Evolutionary conservation across 1,284 basidiomycete genomes (phyloP).

Genomic region (Rhodotorula sp.): DNA sequence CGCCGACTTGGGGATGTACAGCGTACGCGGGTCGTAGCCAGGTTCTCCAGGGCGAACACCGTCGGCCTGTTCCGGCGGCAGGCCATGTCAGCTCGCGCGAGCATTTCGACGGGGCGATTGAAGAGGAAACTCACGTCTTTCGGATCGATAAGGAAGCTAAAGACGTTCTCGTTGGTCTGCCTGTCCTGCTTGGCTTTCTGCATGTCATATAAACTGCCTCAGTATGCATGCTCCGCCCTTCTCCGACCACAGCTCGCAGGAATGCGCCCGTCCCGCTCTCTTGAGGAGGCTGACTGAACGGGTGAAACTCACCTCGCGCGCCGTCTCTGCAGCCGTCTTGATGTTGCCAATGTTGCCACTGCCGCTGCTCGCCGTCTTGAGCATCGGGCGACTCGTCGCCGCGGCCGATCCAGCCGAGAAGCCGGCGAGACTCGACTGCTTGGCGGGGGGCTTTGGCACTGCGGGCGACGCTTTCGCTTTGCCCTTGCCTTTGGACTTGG

Average conservation of each 20-base stretch:
- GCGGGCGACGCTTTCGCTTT: constrained; percentile 18
- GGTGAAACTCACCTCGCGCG: constrained; percentile 26
- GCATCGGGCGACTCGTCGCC: constrained; percentile 22
- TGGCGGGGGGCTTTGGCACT: constrained; percentile 16
- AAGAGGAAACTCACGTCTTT: constrained; percentile 60
- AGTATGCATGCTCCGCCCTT: background rate
- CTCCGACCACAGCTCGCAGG: no score
- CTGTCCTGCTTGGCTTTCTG: constrained; percentile 66
- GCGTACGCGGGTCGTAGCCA: constrained; percentile 88
- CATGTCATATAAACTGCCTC: rapidly evolving
- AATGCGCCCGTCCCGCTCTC: background rate
- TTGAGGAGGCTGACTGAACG: background rate
- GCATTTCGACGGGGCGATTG: background rate
- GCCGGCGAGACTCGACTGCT: constrained; percentile 3
- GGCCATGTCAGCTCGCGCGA: background rate
- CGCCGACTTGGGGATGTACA: constrained; percentile 73
- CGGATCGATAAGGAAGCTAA: constrained; percentile 73
- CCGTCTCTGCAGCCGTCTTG: constrained; percentile 34
- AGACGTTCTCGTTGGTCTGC: constrained; percentile 75
- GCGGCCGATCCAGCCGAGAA: background rate
- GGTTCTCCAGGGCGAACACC: constrained; percentile 73
- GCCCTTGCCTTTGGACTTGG: constrained; percentile 15
- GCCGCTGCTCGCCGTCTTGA: constrained; percentile 38
- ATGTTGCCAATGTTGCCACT: constrained; percentile 29
- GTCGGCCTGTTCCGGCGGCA: constrained; percentile 64